Evolutionary conservation across 2,329 filamentous ascomycete species (phyloP), one percentile per base, ranked within the genome.

Genomic region (Cladobotryum mycophilum): DNA sequence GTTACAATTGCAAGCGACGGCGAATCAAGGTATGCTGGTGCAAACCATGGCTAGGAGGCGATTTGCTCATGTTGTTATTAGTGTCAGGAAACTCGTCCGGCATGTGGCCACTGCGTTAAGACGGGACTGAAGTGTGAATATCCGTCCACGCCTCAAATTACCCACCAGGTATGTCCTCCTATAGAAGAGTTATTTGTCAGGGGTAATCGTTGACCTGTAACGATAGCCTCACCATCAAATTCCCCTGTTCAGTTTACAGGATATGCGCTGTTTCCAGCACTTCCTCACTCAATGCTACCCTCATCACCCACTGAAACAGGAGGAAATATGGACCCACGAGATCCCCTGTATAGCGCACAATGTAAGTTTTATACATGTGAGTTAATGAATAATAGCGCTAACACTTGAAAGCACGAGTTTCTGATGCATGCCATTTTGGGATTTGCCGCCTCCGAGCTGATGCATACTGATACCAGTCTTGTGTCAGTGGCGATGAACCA

Each of bases 381-480:
- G 8, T 11, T 6, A 25, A 30, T 11, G 9, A 11, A 30, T 30
- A 8, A 2, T 5, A 11, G 12, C 0, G 14, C 56, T 55, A 47
- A 61, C 37, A 18, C 11, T 30, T 18, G 48, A 18, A 51, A 83
- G 76, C 76, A 85, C 56, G 80, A 84, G 50, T 85, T 81, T 53
- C 72, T 86, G 9, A 86, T 88, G 78, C 84, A 88, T 62, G 81
- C 84, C 4, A 82, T 88, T 46, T 74, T 86, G 0, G 83, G 82
- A 12, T 75, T 86, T 53, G 75, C 84, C 1, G 85, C 85, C 33
- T 86, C 84, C 0, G 81, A 87, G 55, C 73, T 88, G 4, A 74
- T 77, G 57, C 67, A 68, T 4, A 64, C 70, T 1, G 79, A 78
- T 52, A 63, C 73, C 2, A 73, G 72, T 53, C 74, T 86, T 15